Percentiles rank a stretch among this genome's conserved stretches.
phyloP scores from a whole-genome alignment of 108 stramenopile species.

The Chaetoceros muelleri region DNA sequence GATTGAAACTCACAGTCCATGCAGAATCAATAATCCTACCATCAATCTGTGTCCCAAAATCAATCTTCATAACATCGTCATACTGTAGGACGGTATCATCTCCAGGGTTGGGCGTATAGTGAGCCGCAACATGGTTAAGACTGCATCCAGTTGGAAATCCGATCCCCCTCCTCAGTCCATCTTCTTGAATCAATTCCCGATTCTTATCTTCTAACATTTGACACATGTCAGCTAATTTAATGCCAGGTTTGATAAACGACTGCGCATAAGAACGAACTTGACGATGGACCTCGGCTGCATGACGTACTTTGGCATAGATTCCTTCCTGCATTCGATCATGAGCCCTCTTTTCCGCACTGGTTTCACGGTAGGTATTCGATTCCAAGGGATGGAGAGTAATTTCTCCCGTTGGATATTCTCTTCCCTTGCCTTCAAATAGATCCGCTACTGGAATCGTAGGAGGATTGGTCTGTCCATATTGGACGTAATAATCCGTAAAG shows the following conservation, averaged over 20 bases:
- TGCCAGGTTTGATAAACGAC: constrained; percentile 92
- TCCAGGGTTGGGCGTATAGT: constrained; percentile 96
- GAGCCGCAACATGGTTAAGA: constrained; percentile 97
- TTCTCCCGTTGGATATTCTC: constrained; percentile 83
- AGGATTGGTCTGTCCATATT: constrained; percentile 93
- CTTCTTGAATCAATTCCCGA: constrained; percentile 79
- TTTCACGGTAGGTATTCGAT: constrained; percentile 73
- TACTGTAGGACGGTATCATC: constrained; percentile 87
- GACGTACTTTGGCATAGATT: constrained; percentile 82
- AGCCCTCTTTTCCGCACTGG: constrained; percentile 76
- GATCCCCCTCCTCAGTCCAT: constrained; percentile 87
- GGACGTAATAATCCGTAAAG: constrained; percentile 89
- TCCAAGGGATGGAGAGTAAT: constrained; percentile 78
- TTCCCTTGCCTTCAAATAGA: constrained; percentile 33
- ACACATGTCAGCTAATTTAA: constrained; percentile 94
- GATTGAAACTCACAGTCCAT: constrained; percentile 96
- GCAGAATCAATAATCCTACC: constrained; percentile 99
- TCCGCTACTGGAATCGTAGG: constrained; percentile 84
- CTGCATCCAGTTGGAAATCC: constrained; percentile 98
- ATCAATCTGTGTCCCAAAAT: constrained; percentile 98
- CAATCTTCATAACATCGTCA: constrained; percentile 95
- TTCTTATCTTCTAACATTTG: constrained; percentile 89
- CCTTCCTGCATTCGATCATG: constrained; percentile 73
- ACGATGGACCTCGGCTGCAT: constrained; percentile 91
- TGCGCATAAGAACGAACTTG: constrained; percentile 94